Percentiles rank a stretch among this genome's conserved stretches.
Evolutionary conservation across 176 grass and related monocot species (phyloP).

Genomic region (Oryza longistaminata): DNA sequence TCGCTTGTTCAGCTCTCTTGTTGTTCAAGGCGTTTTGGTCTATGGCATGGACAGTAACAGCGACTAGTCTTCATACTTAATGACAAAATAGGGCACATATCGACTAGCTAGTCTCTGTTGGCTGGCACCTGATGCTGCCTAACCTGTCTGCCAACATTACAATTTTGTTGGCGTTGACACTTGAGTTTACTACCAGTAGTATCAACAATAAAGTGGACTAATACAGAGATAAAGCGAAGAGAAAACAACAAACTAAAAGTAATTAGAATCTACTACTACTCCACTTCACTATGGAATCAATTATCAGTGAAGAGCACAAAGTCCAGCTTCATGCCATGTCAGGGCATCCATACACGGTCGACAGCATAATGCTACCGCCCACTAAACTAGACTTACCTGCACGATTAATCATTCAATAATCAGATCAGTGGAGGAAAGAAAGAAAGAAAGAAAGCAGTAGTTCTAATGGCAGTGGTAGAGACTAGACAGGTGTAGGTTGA

Average conservation of each 20-base stretch:
- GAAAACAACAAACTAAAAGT: not conserved
- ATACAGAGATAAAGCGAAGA: not conserved
- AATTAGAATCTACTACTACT: not conserved
- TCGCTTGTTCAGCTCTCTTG: no score
- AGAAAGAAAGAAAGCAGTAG: not conserved
- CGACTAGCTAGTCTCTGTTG: not conserved
- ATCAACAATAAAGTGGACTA: not conserved
- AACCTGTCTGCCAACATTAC: not conserved
- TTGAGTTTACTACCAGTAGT: not conserved
- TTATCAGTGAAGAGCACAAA: no score
- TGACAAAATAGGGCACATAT: no score
- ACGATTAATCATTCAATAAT: not conserved
- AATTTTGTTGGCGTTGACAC: not conserved
- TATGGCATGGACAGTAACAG: no score
- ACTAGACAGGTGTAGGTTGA: not conserved
- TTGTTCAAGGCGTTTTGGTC: no score
- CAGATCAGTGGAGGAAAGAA: not conserved
- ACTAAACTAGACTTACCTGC: not conserved
- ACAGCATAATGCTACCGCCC: not conserved
- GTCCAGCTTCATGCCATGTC: not conserved
- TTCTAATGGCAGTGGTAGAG: no score
- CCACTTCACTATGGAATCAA: not conserved
- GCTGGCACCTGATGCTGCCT: not conserved
- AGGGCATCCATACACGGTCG: not conserved
- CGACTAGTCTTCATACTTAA: no score